phyloP scores from a whole-genome alignment of 2,329 filamentous ascomycete genomes.

The Exophiala aquamarina region DNA sequence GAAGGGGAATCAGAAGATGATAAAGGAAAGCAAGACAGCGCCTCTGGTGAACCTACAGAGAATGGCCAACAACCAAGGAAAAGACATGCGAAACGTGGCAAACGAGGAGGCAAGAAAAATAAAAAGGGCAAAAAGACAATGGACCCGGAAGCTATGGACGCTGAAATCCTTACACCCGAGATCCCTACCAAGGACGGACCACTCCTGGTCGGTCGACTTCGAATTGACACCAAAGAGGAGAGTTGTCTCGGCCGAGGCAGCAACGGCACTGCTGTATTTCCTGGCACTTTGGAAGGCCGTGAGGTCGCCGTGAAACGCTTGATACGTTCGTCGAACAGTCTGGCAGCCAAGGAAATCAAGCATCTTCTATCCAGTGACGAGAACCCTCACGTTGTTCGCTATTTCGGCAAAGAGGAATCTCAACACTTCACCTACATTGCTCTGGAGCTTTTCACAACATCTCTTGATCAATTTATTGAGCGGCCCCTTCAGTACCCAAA shows the following conservation, averaged over 20 bases:
- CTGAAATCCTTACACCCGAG: constrained; percentile 34
- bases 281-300: constrained; percentile 89
- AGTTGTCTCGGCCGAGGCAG: constrained; percentile 72
- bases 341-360: constrained; percentile 90
- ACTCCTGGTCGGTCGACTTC: constrained; percentile 61
- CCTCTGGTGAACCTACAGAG: constrained; percentile 15
- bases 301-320: constrained; percentile 96
- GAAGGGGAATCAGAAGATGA: constrained; percentile 27
- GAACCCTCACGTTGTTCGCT: constrained; percentile 94
- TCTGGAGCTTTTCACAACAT: constrained; percentile 89
- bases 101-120: constrained; percentile 30
- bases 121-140: constrained; percentile 35
- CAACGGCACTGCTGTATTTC: constrained; percentile 95
- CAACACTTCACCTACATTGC: constrained; percentile 95
- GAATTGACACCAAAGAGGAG: constrained; percentile 54
- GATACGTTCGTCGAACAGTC: constrained; percentile 92
- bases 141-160: constrained; percentile 28
- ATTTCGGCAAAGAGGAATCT: constrained; percentile 87
- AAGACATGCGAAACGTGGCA: constrained; percentile 31
- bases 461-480: constrained; percentile 86
- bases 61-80: constrained; percentile 21
- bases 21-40: constrained; percentile 19
- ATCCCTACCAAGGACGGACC: constrained; percentile 60
- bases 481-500: constrained; percentile 66
- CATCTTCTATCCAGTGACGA: constrained; percentile 90